Conservation (phyloP, 2,329 filamentous ascomycete genomes). For the Fusarium verrucosum region DNA sequence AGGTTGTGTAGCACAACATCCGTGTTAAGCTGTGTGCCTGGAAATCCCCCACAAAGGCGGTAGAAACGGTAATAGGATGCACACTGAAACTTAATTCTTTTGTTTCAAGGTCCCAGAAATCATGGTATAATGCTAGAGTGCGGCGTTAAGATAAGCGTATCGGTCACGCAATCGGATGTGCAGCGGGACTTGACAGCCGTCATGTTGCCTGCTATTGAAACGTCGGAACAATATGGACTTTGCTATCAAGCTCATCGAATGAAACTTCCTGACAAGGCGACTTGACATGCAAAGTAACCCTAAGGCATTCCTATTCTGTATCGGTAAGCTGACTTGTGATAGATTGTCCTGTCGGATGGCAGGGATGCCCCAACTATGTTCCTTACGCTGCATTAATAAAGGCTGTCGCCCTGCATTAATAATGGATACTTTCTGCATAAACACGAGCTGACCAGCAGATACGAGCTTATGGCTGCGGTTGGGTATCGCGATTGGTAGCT, state of each 20-base stretch:
- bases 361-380: not conserved
- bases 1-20: not conserved
- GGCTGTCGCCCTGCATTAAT: conserved; percentile 26
- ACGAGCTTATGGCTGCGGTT: conserved; percentile 34
- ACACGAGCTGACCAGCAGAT: conserved; percentile 29
- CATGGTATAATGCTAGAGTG: not conserved
- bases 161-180: conserved; percentile 11
- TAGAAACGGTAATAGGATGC: not conserved
- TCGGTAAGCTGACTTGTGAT: conserved; percentile 15
- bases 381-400: conserved; percentile 33
- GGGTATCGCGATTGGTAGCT: conserved; percentile 1
- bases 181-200: not conserved
- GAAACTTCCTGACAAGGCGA: not conserved
- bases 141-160: not conserved
- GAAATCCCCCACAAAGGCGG: conserved; percentile 6
- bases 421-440: conserved; percentile 14
- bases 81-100: not conserved
- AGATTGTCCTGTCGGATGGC: not conserved
- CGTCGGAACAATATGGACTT: not conserved
- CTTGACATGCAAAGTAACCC: not conserved
- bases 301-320: not conserved
- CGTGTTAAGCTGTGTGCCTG: conserved; percentile 5
- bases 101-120: not conserved
- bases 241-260: not conserved
- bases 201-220: not conserved